Percentiles rank a stretch among this genome's conserved stretches.
Evolutionary conservation across 306 rosid species (phyloP).

Genomic region (Quercus dentata): DNA sequence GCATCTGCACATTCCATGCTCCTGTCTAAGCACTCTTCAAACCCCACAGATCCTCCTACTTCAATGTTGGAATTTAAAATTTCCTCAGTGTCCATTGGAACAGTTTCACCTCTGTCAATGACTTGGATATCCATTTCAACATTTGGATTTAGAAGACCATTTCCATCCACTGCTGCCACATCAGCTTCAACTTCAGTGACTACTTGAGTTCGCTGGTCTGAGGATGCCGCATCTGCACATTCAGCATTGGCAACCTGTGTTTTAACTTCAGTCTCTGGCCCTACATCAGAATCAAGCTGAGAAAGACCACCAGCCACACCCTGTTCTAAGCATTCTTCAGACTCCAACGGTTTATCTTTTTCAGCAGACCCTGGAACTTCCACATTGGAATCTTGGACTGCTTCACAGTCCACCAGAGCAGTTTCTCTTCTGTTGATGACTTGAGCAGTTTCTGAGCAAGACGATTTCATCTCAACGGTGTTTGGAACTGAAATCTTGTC

Average conservation of each 20-base stretch:
- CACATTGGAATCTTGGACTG: background rate
- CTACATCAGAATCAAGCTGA: constrained; percentile 8
- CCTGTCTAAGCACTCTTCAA: constrained; percentile 14
- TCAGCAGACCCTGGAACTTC: constrained; percentile 14
- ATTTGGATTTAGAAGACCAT: too few species aligned
- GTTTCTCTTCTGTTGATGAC: background rate
- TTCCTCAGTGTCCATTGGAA: background rate
- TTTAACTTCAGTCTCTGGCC: constrained; percentile 22
- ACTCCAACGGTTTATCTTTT: constrained; percentile 2
- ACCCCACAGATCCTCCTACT: constrained; percentile 5
- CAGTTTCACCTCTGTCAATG: background rate
- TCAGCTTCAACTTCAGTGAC: constrained; percentile 8
- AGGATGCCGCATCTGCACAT: constrained; percentile 21
- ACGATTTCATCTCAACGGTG: background rate
- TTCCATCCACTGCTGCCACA: too few species aligned
- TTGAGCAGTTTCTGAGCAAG: background rate
- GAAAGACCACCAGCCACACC: constrained; percentile 14
- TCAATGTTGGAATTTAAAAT: constrained; percentile 2
- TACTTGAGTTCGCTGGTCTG: constrained; percentile 10
- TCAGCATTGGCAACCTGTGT: constrained; percentile 13
- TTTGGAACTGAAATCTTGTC: background rate
- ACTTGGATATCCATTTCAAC: background rate
- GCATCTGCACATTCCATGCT: constrained; percentile 27
- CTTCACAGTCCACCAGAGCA: background rate
- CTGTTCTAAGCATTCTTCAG: constrained; percentile 14